Base-by-base conservation (phyloP, 306 rosid genomes). In the Hippophae tibetana region DNA sequence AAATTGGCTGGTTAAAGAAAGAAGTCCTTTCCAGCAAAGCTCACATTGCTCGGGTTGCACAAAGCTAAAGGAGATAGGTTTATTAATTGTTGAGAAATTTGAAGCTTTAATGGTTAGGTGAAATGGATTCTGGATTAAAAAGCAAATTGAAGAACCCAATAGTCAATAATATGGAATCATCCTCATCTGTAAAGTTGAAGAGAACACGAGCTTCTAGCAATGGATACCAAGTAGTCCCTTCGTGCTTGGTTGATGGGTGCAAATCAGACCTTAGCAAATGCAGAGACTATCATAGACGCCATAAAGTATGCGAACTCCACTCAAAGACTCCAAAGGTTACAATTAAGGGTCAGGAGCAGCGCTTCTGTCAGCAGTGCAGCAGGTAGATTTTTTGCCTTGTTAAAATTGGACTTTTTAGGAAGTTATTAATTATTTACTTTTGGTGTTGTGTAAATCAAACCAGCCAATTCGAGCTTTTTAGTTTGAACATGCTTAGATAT, bases 301-400 rank as follows among this genome's bases (percentile, higher is more conserved):
- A 89, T 31, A 80, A 87, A 67, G 95, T 86, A 11, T 89, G 97
- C 12, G 97, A 89, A 56, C 71, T 66, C 67, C 97, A 89, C 55
- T 86, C 95, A 10, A 89, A 89, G 71, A 82, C 93, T 45, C 82
- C 95, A 5, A 76, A 72, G 64, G 97, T 89, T 62, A 58, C 74
- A 13, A 82, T 89, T 45, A 72, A 67, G 50, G 95, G 86, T 7
- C 84, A 75, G 57, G 87, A 89, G 50, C 89, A 82, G 66, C 69
- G 97, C 27, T 89, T 89, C 79, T 89, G 97, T 78, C 97, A 89
- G 79, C 97, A 89, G 76, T 86, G 97, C 78, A 86, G 95, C 89
- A 84, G 97, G 97, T 84, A 31, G 38, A 31, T 31, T 31, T 31
- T 31, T 31, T 31, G 38, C 38, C 38, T 31, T 31, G 5, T 31